phyloP scores from a whole-genome alignment of 2,329 filamentous ascomycete genomes.

The Aspergillus aculeatinus region DNA sequence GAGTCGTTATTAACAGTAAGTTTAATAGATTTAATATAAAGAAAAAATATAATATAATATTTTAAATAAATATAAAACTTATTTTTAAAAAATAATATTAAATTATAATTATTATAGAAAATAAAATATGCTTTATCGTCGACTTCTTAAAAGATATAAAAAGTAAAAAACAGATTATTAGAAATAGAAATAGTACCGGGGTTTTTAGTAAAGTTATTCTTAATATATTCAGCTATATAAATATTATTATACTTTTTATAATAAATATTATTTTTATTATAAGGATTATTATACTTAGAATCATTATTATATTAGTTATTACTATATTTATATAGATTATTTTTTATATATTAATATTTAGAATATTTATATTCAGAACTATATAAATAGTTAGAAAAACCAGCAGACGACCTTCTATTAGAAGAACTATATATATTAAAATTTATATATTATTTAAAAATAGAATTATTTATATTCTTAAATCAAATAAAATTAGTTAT shows the following conservation, averaged over 20 bases:
- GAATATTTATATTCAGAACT: not conserved
- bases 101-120: not conserved
- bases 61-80: not conserved
- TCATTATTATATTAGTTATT: not conserved
- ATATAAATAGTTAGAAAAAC: not conserved
- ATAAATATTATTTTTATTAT: not conserved
- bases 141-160: too few species aligned
- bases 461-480: too few species aligned
- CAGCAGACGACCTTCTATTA: too few species aligned
- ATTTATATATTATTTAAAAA: too few species aligned
- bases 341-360: not conserved
- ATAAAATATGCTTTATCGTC: too few species aligned
- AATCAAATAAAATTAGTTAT: too few species aligned
- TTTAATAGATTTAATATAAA: not conserved
- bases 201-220: too few species aligned
- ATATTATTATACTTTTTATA: too few species aligned
- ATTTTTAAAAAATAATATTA: not conserved
- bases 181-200: too few species aligned
- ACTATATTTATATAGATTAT: not conserved
- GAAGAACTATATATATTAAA: too few species aligned
- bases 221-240: too few species aligned
- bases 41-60: not conserved
- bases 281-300: not conserved
- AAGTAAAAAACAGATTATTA: too few species aligned
- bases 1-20: not conserved